Base-by-base conservation (phyloP, 2,329 filamentous ascomycete genomes). In the Trichophyton schoenleinii region DNA sequence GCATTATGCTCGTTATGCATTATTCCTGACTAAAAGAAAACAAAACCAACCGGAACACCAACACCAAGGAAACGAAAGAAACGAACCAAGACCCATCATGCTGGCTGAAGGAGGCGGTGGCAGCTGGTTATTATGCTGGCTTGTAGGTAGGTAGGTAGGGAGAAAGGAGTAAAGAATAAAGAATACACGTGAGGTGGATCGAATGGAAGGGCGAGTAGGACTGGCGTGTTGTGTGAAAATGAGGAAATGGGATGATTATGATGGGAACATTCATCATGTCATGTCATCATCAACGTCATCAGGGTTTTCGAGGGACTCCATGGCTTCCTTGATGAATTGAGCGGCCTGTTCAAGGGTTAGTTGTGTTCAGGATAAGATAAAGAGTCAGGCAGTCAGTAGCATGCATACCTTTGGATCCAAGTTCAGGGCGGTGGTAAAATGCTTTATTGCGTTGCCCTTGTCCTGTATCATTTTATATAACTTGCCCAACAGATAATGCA, bases 401-500 rank as follows among this genome's bases (percentile, higher is more conserved):
- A 18, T 18, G 22, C 80, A 71, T 79, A 95, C 92, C 86, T 97
- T 97, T 34, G 92, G 94, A 78, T 99, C 94, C 69, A 99, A 78
- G 74, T 96, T 96, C 70, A 97, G 78, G 18, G 94, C 94, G 72
- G 91, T 92, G 5, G 94, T 99, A 72, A 95, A 95, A 73, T 96
- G 90, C 63, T 87, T 86, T 63, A 99, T 88, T n/a, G 94, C 91
- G 68, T 85, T 81, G 64, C 85, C 85, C 68, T 81, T 81, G 63
- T 84, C 78, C 34, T 78, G 73, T 62, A 84, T 66, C 66, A 78
- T 80, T 72, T 85, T 86, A 72, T 83, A 83, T 62, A 83, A 67
- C 65, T 75, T 76, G 5, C 91, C 95, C 44, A 99, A 84, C 64
- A 96, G 78, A 77, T 96, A 99, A 76, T 96, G 94, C 42, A 99